Evolutionary conservation across 1,284 basidiomycete genomes (phyloP).

Genomic region (Mycena sp.): DNA sequence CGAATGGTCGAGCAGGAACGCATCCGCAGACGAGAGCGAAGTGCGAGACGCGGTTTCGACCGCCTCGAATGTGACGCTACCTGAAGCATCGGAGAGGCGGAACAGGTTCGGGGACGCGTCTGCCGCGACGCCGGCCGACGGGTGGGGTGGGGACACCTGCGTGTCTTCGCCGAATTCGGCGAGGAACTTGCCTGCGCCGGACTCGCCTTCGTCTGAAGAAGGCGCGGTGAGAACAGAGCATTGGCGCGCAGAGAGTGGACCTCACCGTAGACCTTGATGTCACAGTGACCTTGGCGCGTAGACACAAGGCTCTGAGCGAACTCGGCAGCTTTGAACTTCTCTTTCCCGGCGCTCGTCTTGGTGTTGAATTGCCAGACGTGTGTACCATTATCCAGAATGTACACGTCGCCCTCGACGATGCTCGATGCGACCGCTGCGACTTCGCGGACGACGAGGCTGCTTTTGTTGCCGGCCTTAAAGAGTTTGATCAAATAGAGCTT

Average conservation of each 20-base stretch:
- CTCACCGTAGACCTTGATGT: slow-evolving; percentile 63
- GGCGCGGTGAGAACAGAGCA: not conserved
- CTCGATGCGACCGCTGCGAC: slow-evolving; percentile 55
- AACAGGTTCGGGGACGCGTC: slow-evolving; percentile 51
- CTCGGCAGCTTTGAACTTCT: slow-evolving; percentile 67
- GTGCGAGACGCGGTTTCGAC: slow-evolving; percentile 43
- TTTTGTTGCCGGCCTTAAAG: slow-evolving; percentile 35
- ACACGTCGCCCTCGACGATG: slow-evolving; percentile 63
- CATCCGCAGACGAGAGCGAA: slow-evolving; percentile 56
- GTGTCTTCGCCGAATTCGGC: slow-evolving; percentile 50
- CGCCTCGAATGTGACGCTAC: slow-evolving; percentile 48
- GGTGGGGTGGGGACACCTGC: slow-evolving; percentile 11
- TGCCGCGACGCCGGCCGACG: slow-evolving; percentile 6
- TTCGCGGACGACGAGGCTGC: slow-evolving; percentile 57
- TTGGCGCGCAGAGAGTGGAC: slow-evolving; percentile 3
- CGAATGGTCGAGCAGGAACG: slow-evolving; percentile 58
- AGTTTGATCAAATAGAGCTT: slow-evolving; percentile 59
- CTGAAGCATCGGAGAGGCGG: slow-evolving; percentile 58
- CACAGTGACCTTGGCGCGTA: slow-evolving; percentile 51
- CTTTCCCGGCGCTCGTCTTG: slow-evolving; percentile 59
- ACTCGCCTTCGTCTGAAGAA: slow-evolving; percentile 58
- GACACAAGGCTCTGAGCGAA: slow-evolving; percentile 60
- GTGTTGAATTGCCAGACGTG: slow-evolving; percentile 65
- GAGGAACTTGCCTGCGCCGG: slow-evolving; percentile 57
- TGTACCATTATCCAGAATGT: slow-evolving; percentile 64